phyloP scores from a whole-genome alignment of 2,329 filamentous ascomycete species.

The Aureobasidium melanogenum region DNA sequence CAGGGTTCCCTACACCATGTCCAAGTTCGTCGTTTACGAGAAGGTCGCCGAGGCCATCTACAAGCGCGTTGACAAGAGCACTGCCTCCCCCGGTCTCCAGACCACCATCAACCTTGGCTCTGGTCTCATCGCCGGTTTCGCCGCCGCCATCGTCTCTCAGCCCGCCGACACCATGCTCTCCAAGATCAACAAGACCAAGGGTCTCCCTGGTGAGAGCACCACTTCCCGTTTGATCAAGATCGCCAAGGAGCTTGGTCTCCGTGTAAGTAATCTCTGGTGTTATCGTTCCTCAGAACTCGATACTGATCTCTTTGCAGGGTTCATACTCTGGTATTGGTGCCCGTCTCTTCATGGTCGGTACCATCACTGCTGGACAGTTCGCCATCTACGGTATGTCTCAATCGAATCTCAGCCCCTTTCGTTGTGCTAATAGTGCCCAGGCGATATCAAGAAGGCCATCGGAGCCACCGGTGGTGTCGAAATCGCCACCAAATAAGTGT shows the following conservation, averaged over 20 bases:
- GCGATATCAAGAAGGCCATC: conserved; percentile 30
- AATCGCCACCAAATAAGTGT: conserved; percentile 41
- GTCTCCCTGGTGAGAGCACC: conserved; percentile 76
- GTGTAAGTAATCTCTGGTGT: conserved; percentile 1
- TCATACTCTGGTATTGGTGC: conserved; percentile 75
- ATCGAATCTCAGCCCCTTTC: conserved; percentile 6
- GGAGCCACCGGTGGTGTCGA: conserved; percentile 70
- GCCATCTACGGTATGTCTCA: conserved; percentile 42
- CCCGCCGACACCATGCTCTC: conserved; percentile 88
- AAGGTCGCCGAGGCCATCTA: conserved; percentile 73
- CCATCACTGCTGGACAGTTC: conserved; percentile 72
- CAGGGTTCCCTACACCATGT: conserved; percentile 86
- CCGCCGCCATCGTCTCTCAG: conserved; percentile 78
- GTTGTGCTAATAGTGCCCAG: neutral
- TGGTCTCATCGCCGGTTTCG: conserved; percentile 79
- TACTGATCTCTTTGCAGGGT: conserved; percentile 40
- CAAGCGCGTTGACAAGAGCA: conserved; percentile 59
- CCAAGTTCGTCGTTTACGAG: conserved; percentile 92
- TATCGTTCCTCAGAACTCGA: neutral
- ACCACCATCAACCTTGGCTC: conserved; percentile 77
- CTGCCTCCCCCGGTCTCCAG: conserved; percentile 58
- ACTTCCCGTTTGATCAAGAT: conserved; percentile 78
- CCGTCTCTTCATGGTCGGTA: conserved; percentile 67
- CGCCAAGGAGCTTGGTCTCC: conserved; percentile 70
- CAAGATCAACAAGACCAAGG: conserved; percentile 95